Percentiles rank a stretch among this genome's conserved stretches.
phyloP scores from a whole-genome alignment of 148 eudicot species.

The Silene latifolia region DNA sequence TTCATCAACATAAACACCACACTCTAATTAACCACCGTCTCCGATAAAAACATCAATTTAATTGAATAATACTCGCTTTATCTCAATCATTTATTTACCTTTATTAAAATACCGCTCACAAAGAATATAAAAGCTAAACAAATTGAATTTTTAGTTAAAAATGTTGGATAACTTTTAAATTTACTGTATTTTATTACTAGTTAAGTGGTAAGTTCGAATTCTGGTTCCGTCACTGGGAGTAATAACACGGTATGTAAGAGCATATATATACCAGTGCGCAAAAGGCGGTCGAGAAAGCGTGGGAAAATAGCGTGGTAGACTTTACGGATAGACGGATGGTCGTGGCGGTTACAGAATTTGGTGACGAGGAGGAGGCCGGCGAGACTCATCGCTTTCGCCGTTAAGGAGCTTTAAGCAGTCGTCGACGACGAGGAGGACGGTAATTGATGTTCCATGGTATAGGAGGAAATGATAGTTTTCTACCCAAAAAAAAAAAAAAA shows the following conservation, averaged over 20 bases:
- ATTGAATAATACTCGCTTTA: too few species aligned
- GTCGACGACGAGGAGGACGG: conserved; percentile 18
- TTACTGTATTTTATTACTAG: too few species aligned
- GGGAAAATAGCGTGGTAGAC: conserved; percentile 62
- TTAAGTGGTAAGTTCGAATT: not conserved
- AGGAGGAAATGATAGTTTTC: not conserved
- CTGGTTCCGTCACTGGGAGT: not conserved
- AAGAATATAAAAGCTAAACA: too few species aligned
- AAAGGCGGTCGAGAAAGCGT: conserved; percentile 70
- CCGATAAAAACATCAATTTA: too few species aligned
- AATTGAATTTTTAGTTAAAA: too few species aligned
- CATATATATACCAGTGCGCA: conserved; percentile 68
- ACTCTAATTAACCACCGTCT: too few species aligned
- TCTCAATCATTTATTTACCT: too few species aligned
- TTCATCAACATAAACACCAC: too few species aligned
- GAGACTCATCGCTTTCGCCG: conserved; percentile 76
- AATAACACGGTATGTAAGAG: not conserved
- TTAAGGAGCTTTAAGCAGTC: conserved; percentile 66
- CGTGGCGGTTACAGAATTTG: conserved; percentile 53
- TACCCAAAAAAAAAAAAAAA: too few species aligned
- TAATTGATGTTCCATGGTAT: not conserved
- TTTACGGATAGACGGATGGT: conserved; percentile 45
- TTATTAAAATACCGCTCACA: too few species aligned
- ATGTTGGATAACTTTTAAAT: too few species aligned
- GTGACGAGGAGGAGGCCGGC: conserved; percentile 85